Evolutionary conservation across 768 basidiomycete species (phyloP).

Genomic region (Mycena galericulata): DNA sequence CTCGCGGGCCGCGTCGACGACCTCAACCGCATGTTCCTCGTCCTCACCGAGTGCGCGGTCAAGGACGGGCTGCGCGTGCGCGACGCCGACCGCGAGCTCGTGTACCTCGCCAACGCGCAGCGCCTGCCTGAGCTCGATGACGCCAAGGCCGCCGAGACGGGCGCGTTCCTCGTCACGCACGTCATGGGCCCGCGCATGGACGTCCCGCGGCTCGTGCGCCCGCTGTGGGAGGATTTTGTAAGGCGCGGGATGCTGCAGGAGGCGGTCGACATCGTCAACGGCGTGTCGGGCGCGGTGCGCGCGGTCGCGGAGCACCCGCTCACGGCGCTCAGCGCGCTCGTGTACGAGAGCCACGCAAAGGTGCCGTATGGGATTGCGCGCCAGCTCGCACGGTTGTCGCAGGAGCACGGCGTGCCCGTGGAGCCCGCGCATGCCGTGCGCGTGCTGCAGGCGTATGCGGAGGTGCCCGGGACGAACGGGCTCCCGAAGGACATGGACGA

Average conservation of each 20-base stretch:
- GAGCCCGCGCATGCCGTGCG: slow-evolving; percentile 49
- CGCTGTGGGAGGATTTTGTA: slow-evolving; percentile 46
- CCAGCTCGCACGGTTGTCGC: slow-evolving; percentile 49
- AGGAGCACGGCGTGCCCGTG: slow-evolving; percentile 47
- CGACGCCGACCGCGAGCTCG: slow-evolving; percentile 53
- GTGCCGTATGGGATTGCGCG: slow-evolving; percentile 46
- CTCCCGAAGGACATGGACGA: slow-evolving; percentile 28
- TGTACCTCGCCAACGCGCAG: slow-evolving; percentile 57
- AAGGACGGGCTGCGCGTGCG: slow-evolving; percentile 51
- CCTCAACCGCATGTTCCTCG: slow-evolving; percentile 66
- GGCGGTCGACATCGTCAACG: slow-evolving; percentile 37
- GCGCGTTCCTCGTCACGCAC: slow-evolving; percentile 25
- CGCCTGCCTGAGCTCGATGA: slow-evolving; percentile 41
- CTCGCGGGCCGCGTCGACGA: slow-evolving; percentile 60
- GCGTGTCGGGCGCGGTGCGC: slow-evolving; percentile 19
- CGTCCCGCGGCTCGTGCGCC: slow-evolving; percentile 41
- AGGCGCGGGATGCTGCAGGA: slow-evolving; percentile 43
- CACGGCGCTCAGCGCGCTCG: slow-evolving; percentile 3
- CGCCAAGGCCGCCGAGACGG: slow-evolving; percentile 46
- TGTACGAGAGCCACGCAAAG: background rate
- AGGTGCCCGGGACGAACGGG: background rate
- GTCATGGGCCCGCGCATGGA: slow-evolving; percentile 34
- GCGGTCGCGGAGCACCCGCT: slow-evolving; percentile 3
- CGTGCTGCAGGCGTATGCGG: slow-evolving; percentile 59
- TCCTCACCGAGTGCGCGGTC: slow-evolving; percentile 48